Evolutionary conservation across 805 yeast genomes (phyloP), one percentile per base, ranked within the genome.

Genomic region (Ogataea salicorniae): DNA sequence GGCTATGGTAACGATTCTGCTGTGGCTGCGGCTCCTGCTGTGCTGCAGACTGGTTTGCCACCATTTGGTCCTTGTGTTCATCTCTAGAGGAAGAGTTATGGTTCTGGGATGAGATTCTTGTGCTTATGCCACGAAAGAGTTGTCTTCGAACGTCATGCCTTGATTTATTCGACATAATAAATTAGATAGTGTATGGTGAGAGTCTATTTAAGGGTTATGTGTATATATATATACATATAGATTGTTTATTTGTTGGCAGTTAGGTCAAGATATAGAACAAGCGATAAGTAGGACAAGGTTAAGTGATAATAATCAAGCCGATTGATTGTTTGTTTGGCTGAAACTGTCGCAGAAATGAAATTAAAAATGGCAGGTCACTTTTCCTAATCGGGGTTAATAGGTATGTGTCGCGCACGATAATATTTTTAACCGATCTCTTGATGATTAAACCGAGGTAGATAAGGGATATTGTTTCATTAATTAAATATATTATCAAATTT

Each of bases 101-200:
- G 23, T 46, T 46, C 42, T 60, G 57, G 9, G 63, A 54, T 18
- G 64, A 57, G 23, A 66, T 61, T 29, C 63, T 45, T 17, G 65
- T 55, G 2, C 66, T 61, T 29, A 66, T 66, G 1, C 69, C 68
- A 16, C 65, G 62, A 42, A 66, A 65, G n/a, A 63, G 55, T 46
- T 63, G 69, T 47, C 69, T 47, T 46, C 66, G 55, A 2, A 62
- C 66, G 31, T 65, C 69, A 37, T 60, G 64, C 37, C 54, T 56
- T 34, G 63, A 52, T 36, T 59, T 48, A 23, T 49, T 50, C 16
- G 64, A 49, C 64, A 61, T 61, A 4, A 4, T 46, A 13, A 15
- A 14, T 6, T 20, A 29, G 13, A 15, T 17, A 20, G n/a, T 15
- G 13, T 40, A 23, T 33, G 17, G 1, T 37, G 23, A 22, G 11